Conservation (phyloP, 305 asterid genomes). For the Fraxinus sp. region DNA sequence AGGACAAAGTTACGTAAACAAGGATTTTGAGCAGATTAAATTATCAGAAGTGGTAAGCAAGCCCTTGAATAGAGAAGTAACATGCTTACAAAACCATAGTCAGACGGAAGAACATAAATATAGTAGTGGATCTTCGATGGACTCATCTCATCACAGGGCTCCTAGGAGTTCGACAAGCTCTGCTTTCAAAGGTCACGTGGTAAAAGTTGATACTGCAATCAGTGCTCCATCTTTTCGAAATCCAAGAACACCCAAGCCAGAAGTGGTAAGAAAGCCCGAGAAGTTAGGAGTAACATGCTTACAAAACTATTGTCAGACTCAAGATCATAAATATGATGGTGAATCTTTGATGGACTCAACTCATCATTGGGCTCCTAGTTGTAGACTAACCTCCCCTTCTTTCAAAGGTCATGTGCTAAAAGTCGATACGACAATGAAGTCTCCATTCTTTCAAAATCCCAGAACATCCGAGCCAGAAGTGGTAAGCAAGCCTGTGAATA, state of each 20-base stretch:
- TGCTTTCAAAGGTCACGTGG: not conserved
- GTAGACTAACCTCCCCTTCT: constrained; percentile 5
- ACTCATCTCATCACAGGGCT: not conserved
- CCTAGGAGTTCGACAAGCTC: not conserved
- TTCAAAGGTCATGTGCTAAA: constrained; percentile 29
- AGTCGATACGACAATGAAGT: constrained; percentile 46
- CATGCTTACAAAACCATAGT: too few relatives aligned
- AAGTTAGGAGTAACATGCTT: constrained; percentile 17
- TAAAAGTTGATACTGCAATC: not conserved
- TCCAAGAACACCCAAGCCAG: not conserved
- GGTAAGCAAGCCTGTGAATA: constrained; percentile 17
- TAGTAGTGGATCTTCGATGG: not conserved
- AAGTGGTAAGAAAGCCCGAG: constrained; percentile 21
- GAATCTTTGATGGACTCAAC: constrained; percentile 21
- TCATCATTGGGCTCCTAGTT: constrained; percentile 6
- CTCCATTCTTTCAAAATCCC: constrained; percentile 34
- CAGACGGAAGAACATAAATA: not conserved
- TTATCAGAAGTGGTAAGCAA: not conserved
- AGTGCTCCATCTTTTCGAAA: not conserved
- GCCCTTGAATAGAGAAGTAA: not conserved
- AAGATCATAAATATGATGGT: constrained; percentile 4
- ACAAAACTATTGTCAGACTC: constrained; percentile 16
- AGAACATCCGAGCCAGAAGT: not conserved
- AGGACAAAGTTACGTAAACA: constrained; percentile 46
- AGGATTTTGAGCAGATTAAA: constrained; percentile 36